Base-by-base conservation (phyloP, 2,329 filamentous ascomycete species). In the Aspergillus quadricinctus region DNA sequence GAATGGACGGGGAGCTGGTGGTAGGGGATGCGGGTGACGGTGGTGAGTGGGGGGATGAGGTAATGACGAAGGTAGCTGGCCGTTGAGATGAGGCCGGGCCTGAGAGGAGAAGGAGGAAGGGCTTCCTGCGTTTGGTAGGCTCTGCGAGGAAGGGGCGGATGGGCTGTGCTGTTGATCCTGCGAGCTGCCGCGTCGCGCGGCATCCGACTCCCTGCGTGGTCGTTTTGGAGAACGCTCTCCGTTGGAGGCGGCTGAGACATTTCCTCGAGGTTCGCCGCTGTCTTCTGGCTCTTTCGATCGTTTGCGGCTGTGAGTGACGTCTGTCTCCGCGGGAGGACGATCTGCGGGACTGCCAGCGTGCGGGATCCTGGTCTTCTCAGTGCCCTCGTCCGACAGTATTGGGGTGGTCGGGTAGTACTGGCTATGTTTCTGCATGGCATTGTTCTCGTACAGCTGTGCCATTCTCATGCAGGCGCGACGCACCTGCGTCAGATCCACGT, bases 391-490 rank as follows among this genome's bases (percentile, higher is more conserved):
- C 27, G 64, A 65, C 50, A 66, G 62, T 27, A 67, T 62, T 52
- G 67, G 69, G 57, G 65, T 73, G 57, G 67, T 72, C 41, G 72
- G 72, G 61, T 78, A 79, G 56, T 72, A 71, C 53, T 77, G 75
- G 57, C 72, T 75, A 46, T 77, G 72, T 49, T 71, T 73, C 57
- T 77, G 75, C 48, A 77, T 63, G 11, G 75, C 69, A 54, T 74
- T 74, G 55, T 67, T 73, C 58, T 80, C 77, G 60, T 80, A 80
- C 27, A 79, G 70, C 37, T 77, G 84, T 37, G 85, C 83, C 79
- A 97, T 88, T 53, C 90, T 81, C 54, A 88, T 86, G 64, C 92
- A 89, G 3, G 91, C 90, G 64, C 82, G 82, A 45, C 82, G 77
- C 60, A 95, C 89, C 59, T 88, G 84, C 23, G 81, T 78, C 62